A percentile compares a stretch with the other conserved stretches of the same genome.
Conservation (phyloP, 306 rosid species). For the Alnus rubra region DNA sequence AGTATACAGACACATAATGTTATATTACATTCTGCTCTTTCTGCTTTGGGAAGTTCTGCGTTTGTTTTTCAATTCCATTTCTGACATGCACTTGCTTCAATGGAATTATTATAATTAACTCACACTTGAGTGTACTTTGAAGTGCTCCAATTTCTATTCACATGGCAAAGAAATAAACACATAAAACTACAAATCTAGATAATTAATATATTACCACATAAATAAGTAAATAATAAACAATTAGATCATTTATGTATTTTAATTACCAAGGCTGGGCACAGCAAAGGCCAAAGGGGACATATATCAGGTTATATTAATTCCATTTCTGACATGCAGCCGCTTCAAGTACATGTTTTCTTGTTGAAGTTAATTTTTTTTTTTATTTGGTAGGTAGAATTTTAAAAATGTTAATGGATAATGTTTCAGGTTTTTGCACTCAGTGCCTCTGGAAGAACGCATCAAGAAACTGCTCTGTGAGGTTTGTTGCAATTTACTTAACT, state of each 20-base stretch:
- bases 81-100: not conserved
- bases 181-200: too few species aligned
- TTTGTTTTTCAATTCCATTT: not conserved
- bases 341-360: not conserved
- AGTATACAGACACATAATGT: not conserved
- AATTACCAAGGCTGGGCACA: too few species aligned
- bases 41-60: not conserved
- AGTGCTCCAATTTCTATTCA: too few species aligned
- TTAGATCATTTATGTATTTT: too few species aligned
- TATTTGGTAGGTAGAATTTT: not conserved
- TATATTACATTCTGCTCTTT: not conserved
- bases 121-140: too few species aligned
- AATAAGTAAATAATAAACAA: too few species aligned
- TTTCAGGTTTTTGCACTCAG: conserved; percentile 66
- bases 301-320: not conserved
- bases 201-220: too few species aligned
- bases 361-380: conserved; percentile 8
- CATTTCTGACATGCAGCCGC: not conserved
- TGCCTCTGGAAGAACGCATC: conserved; percentile 80
- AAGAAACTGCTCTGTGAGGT: conserved; percentile 73
- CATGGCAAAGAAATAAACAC: too few species aligned
- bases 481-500: conserved; percentile 36
- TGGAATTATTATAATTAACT: not conserved
- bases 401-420: conserved; percentile 12
- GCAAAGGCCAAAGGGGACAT: too few species aligned